These are phyloP conservation scores for Linum usitatissimum DNA, from an alignment of 345 rosid species.

Conservation along the genomic window DNA sequence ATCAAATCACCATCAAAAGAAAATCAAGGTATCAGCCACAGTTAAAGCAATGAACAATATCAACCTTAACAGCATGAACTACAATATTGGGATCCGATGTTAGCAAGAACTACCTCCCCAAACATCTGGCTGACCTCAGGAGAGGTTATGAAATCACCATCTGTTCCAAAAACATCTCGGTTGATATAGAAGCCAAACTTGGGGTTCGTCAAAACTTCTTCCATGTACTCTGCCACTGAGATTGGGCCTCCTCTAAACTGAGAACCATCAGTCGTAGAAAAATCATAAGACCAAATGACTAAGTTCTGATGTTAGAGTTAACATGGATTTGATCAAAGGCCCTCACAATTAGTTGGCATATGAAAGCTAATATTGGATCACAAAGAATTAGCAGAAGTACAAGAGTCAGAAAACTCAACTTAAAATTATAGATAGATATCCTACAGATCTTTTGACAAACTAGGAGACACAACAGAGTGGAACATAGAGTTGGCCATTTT, in stretches of 20 bases:
- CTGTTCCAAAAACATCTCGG: constrained; percentile 85
- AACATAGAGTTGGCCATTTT: no score
- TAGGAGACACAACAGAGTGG: no score
- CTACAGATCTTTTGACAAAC: no score
- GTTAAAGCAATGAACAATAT: background rate
- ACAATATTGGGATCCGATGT: background rate
- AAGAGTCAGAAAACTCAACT: no score
- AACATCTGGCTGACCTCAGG: constrained; percentile 98
- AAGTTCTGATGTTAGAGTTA: background rate
- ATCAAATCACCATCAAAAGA: constrained; percentile 6
- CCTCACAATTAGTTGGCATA: background rate
- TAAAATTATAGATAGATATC: no score
- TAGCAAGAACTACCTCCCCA: constrained; percentile 52
- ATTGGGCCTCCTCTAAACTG: constrained; percentile 93
- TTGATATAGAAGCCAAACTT: constrained; percentile 82
- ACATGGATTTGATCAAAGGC: background rate
- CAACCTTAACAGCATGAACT: background rate
- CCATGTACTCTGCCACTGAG: constrained; percentile 88
- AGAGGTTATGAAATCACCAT: constrained; percentile 91
- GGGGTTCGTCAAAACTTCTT: constrained; percentile 88
- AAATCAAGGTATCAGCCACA: background rate
- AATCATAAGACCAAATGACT: background rate
- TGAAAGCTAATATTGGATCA: background rate
- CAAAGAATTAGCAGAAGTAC: background rate
- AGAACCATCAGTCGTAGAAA: background rate